These are phyloP conservation scores for Polyplosphaeria fusca DNA, from an alignment of 495 filamentous ascomycete species.

Conservation along the genomic window DNA sequence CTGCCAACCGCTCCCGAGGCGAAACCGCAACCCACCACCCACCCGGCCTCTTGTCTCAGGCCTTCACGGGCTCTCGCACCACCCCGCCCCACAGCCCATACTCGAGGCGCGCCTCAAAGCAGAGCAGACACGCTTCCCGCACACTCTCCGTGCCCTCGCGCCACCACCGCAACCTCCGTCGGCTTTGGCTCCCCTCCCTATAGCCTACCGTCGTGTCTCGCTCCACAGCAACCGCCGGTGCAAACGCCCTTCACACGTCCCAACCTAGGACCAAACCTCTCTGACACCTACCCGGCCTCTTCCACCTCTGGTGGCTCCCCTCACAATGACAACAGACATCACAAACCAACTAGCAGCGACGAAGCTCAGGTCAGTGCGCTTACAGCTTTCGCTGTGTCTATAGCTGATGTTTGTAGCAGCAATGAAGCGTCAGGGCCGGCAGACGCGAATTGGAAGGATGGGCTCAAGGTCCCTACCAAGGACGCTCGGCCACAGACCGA, in stretches of 20 bases:
- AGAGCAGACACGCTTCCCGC: background rate
- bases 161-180: background rate
- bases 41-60: constrained; percentile 9
- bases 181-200: background rate
- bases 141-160: background rate
- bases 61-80: background rate
- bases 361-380: constrained; percentile 62
- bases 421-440: constrained; percentile 48
- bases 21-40: background rate
- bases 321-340: constrained; percentile 41
- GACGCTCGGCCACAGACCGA: constrained; percentile 92
- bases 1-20: constrained; percentile 3
- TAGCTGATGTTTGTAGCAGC: constrained; percentile 11
- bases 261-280: background rate
- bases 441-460: constrained; percentile 73
- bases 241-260: constrained; percentile 2
- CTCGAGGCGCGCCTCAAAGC: background rate
- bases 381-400: background rate
- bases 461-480: constrained; percentile 72
- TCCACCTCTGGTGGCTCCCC: constrained; percentile 8
- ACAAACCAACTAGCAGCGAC: constrained; percentile 51
- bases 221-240: constrained; percentile 9
- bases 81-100: background rate
- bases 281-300: background rate
- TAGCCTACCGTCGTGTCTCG: constrained; percentile 5